phyloP scores from a whole-genome alignment of 2,329 filamentous ascomycete species.

The Colletotrichum sojae region DNA sequence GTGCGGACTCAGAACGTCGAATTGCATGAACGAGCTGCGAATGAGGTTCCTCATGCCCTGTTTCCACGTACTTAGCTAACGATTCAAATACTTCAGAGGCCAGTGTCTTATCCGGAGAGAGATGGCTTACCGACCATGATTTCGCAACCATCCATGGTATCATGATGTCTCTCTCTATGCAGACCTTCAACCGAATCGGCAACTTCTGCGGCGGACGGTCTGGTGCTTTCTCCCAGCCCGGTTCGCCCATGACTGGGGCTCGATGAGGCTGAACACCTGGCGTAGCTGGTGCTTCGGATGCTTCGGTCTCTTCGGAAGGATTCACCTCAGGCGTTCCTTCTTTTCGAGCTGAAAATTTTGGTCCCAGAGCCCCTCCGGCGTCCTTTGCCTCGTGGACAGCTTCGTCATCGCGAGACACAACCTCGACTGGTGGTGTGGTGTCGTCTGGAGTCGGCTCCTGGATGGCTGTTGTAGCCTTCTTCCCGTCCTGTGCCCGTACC shows the following conservation, averaged over 20 bases:
- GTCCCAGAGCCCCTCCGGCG: not conserved
- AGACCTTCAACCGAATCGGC: constrained; percentile 40
- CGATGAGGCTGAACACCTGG: not conserved
- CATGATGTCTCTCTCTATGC: constrained; percentile 32
- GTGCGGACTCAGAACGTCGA: constrained; percentile 26
- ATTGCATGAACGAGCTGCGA: constrained; percentile 25
- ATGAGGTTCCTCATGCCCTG: constrained; percentile 36
- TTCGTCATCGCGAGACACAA: not conserved
- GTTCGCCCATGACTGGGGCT: constrained; percentile 3
- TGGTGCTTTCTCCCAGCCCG: constrained; percentile 34
- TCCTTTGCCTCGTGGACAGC: not conserved
- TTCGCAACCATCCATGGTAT: constrained; percentile 39
- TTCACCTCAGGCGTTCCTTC: not conserved
- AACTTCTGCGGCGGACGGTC: constrained; percentile 37
- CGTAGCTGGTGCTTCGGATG: not conserved
- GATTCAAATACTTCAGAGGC: not conserved
- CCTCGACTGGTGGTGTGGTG: not conserved
- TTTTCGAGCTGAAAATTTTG: not conserved
- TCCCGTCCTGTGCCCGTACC: too few species aligned
- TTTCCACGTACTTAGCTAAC: not conserved
- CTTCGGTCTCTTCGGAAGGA: not conserved
- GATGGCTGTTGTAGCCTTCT: too few species aligned
- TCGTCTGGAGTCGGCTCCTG: not conserved
- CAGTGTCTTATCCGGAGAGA: not conserved
- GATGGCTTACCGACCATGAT: constrained; percentile 37